A percentile compares a stretch with the other conserved stretches of the same genome.
These are phyloP conservation scores for Calamus simplicifolius DNA, from an alignment of 176 grass and related monocot species.

Conservation along the genomic window DNA sequence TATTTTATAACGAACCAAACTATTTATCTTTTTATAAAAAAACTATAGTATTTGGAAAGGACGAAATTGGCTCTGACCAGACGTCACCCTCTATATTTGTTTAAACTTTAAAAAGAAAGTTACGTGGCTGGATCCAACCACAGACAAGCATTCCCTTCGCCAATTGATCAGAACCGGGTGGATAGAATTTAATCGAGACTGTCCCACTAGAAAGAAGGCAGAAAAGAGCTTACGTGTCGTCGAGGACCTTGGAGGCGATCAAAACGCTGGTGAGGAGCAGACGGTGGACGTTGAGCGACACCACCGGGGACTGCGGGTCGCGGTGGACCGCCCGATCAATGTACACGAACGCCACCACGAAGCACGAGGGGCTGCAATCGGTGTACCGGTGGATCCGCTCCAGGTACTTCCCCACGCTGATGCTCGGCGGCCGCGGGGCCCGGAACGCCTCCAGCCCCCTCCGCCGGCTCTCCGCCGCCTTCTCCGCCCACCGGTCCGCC, in stretches of 20 bases:
- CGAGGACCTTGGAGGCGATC: slow-evolving; percentile 84
- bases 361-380: slow-evolving; percentile 54
- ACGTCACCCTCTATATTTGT: too few species aligned
- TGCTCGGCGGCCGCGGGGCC: slow-evolving; percentile 37
- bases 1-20: too few species aligned
- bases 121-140: too few species aligned
- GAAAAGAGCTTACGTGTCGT: slow-evolving; percentile 52
- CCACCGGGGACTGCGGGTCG: slow-evolving; percentile 42
- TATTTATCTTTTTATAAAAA: too few species aligned
- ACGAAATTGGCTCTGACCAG: too few species aligned
- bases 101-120: too few species aligned
- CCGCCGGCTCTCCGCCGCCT: not conserved
- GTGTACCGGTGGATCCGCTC: slow-evolving; percentile 78
- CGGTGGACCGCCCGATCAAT: slow-evolving; percentile 60
- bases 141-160: too few species aligned
- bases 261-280: slow-evolving; percentile 69
- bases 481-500: not conserved
- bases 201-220: not conserved
- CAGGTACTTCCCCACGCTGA: slow-evolving; percentile 66
- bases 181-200: too few species aligned
- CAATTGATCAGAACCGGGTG: too few species aligned
- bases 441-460: slow-evolving; percentile 46
- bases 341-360: slow-evolving; percentile 63
- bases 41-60: too few species aligned
- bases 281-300: slow-evolving; percentile 69